Conservation (phyloP, 805 yeast species). For the Wickerhamiella vanderwaltii region DNA sequence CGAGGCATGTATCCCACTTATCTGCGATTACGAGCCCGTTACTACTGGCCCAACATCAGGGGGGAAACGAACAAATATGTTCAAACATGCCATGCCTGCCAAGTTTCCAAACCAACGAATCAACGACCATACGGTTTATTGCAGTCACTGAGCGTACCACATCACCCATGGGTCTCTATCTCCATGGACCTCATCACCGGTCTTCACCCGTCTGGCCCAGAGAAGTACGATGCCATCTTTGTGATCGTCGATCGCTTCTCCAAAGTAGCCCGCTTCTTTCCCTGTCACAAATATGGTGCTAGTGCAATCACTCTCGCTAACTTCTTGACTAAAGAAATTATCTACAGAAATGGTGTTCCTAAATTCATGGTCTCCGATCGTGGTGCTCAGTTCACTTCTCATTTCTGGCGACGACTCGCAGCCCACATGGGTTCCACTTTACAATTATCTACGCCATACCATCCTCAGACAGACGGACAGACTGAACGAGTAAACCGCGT, state of each 20-base stretch:
- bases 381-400: background rate
- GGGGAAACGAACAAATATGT: background rate
- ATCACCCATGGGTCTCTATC: background rate
- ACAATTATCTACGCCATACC: background rate
- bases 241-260: slow-evolving; percentile 2
- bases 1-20: background rate
- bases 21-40: background rate
- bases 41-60: background rate
- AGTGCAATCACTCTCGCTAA: background rate
- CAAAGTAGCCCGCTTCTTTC: slow-evolving; percentile 1
- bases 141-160: background rate
- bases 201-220: background rate
- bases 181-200: background rate
- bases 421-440: background rate
- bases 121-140: background rate
- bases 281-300: background rate
- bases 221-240: background rate
- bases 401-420: background rate
- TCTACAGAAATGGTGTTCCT: slow-evolving; percentile 1
- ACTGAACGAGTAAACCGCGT: background rate
- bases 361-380: background rate
- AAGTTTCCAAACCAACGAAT: background rate
- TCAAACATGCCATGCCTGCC: background rate
- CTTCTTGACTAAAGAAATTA: background rate
- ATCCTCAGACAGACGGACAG: background rate